Percentiles rank a stretch among this genome's conserved stretches.
phyloP scores from a whole-genome alignment of 805 yeast genomes.

The Clavispora phyllophila region DNA sequence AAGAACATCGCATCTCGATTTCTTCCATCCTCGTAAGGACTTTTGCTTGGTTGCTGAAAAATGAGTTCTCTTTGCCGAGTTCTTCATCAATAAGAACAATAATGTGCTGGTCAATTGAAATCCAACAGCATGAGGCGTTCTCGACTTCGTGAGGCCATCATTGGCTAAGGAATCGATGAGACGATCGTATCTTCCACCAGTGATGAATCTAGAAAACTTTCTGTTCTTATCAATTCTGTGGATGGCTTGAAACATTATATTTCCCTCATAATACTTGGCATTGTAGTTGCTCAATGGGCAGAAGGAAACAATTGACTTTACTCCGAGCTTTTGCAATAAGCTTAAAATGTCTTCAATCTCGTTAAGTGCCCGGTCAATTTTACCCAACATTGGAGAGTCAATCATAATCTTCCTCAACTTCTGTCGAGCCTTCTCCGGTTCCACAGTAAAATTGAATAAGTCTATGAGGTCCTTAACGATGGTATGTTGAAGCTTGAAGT shows the following conservation, averaged over 20 bases:
- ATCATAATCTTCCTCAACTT: constrained; percentile 67
- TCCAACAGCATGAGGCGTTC: constrained; percentile 64
- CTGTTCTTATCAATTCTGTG: constrained; percentile 52
- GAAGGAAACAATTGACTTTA: constrained; percentile 52
- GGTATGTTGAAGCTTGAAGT: constrained; percentile 74
- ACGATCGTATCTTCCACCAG: constrained; percentile 91
- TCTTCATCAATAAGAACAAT: constrained; percentile 33
- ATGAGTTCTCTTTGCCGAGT: constrained; percentile 41
- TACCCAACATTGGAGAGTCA: constrained; percentile 59
- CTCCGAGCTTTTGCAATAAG: constrained; percentile 54
- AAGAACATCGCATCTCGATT: constrained; percentile 74
- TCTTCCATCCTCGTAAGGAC: constrained; percentile 20
- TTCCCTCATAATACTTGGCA: constrained; percentile 69
- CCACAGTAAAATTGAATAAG: constrained; percentile 67
- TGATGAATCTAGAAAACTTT: constrained; percentile 55
- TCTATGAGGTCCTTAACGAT: constrained; percentile 73
- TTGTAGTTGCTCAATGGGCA: constrained; percentile 85
- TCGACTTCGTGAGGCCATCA: constrained; percentile 20
- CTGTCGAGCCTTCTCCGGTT: constrained; percentile 58
- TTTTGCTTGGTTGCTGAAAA: constrained; percentile 21
- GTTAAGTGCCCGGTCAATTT: constrained; percentile 57
- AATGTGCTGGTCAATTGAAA: constrained; percentile 63
- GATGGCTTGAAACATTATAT: constrained; percentile 85
- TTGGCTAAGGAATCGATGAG: constrained; percentile 65
- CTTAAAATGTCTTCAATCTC: constrained; percentile 58